Evolutionary conservation across 2,329 filamentous ascomycete genomes (phyloP).

Genomic region (Talaromyces sp.): DNA sequence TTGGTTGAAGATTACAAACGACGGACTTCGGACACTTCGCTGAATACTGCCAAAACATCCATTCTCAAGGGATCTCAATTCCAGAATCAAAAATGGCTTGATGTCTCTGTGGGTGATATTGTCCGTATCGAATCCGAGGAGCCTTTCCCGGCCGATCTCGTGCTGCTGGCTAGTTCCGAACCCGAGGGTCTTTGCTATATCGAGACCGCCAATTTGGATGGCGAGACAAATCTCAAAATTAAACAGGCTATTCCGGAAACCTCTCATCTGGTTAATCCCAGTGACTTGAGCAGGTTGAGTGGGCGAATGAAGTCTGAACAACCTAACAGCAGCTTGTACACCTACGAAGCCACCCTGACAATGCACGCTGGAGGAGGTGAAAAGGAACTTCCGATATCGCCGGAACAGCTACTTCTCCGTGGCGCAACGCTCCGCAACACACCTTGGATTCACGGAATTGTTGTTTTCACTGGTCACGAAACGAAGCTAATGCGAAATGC

Average conservation of each 20-base stretch:
- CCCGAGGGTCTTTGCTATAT: conserved; percentile 98
- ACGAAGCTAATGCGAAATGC: conserved; percentile 99
- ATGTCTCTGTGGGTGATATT: conserved; percentile 88
- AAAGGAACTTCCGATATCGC: conserved; percentile 82
- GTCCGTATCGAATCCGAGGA: conserved; percentile 90
- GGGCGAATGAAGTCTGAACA: conserved; percentile 90
- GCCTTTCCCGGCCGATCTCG: conserved; percentile 88
- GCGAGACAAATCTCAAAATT: conserved; percentile 97
- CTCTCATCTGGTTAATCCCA: conserved; percentile 75
- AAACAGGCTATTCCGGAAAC: conserved; percentile 97
- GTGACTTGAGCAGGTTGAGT: conserved; percentile 77
- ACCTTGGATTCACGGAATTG: conserved; percentile 91
- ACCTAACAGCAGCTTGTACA: conserved; percentile 96
- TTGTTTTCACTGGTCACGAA: conserved; percentile 96
- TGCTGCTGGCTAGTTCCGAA: conserved; percentile 89
- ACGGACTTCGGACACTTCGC: conserved; percentile 74
- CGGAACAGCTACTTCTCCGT: conserved; percentile 87
- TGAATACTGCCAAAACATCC: conserved; percentile 82
- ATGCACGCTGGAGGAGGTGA: conserved; percentile 87
- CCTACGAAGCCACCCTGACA: conserved; percentile 92
- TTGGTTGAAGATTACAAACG: conserved; percentile 88
- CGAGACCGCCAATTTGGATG: conserved; percentile 94
- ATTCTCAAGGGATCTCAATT: conserved; percentile 81
- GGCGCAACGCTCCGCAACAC: conserved; percentile 94
- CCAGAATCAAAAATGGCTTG: conserved; percentile 85